A percentile compares a stretch with the other conserved stretches of the same genome.
Evolutionary conservation across 108 stramenopile genomes (phyloP).

Genomic region (Skeletonema costatum): DNA sequence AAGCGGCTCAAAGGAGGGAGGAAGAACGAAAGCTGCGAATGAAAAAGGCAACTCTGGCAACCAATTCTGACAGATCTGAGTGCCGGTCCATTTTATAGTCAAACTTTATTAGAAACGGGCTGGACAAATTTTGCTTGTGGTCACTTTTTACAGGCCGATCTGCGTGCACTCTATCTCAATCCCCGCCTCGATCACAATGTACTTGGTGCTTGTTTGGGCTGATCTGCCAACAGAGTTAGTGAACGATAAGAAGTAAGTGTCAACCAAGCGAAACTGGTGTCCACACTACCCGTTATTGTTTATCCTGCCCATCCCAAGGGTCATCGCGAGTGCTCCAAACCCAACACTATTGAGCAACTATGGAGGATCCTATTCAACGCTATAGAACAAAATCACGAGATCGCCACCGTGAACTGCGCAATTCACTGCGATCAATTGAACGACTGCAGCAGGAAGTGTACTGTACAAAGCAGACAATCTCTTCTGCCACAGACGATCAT

Average conservation of each 20-base stretch:
- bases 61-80: not conserved
- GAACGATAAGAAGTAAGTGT: too few relatives aligned
- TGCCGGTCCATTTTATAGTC: not conserved
- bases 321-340: not conserved
- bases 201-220: too few relatives aligned
- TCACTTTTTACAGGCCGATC: too few relatives aligned
- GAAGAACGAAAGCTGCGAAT: constrained; percentile 32
- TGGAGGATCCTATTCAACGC: not conserved
- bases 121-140: not conserved
- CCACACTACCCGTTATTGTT: not conserved
- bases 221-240: too few relatives aligned
- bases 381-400: not conserved
- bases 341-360: not conserved
- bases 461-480: not conserved
- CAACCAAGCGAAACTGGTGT: not conserved
- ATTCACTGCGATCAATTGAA: not conserved
- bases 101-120: not conserved
- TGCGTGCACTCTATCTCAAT: too few relatives aligned
- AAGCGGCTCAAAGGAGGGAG: constrained; percentile 44
- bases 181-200: too few relatives aligned
- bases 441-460: not conserved
- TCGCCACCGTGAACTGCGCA: not conserved
- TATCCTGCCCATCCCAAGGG: not conserved
- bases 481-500: not conserved
- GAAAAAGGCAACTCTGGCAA: not conserved